Conservation (phyloP, 805 yeast species). For the Zygoascus bituminiphila region DNA sequence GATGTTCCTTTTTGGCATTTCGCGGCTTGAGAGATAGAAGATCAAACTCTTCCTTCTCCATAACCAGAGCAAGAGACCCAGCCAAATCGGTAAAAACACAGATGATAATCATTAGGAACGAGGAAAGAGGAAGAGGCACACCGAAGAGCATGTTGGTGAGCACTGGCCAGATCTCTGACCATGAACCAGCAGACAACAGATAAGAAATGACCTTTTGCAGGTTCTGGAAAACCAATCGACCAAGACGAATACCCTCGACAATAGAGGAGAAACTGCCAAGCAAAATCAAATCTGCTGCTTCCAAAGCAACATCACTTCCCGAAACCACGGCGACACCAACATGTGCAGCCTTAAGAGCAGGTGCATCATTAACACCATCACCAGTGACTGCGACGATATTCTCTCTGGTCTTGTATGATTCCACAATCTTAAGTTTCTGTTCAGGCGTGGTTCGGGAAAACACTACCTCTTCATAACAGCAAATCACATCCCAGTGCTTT, state of each 20-base stretch:
- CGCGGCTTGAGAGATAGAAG: constrained; percentile 37
- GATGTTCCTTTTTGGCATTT: constrained; percentile 33
- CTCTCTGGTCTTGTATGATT: constrained; percentile 55
- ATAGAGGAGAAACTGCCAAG: constrained; percentile 52
- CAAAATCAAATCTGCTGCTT: constrained; percentile 17
- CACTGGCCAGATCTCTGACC: constrained; percentile 45
- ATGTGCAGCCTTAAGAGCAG: constrained; percentile 93
- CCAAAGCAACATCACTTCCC: constrained; percentile 18
- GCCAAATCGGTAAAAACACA: constrained; percentile 41
- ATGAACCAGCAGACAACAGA: constrained; percentile 46
- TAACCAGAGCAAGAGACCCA: constrained; percentile 38
- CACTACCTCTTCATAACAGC: constrained; percentile 35
- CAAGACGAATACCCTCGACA: constrained; percentile 86
- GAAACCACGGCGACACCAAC: constrained; percentile 74
- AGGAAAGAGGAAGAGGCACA: constrained; percentile 40
- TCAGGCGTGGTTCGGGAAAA: constrained; percentile 39
- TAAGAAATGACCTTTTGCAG: constrained; percentile 38
- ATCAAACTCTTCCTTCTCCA: constrained; percentile 38
- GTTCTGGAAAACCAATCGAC: constrained; percentile 52
- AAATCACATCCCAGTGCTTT: constrained; percentile 36
- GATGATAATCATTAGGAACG: constrained; percentile 45
- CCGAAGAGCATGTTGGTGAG: constrained; percentile 41
- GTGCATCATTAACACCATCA: constrained; percentile 97
- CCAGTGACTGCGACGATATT: constrained; percentile 99
- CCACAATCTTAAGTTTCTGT: constrained; percentile 42